Percentiles rank a stretch among this genome's conserved stretches.
Conservation (phyloP, 2,329 filamentous ascomycete genomes). For the Aureobasidium sp. region DNA sequence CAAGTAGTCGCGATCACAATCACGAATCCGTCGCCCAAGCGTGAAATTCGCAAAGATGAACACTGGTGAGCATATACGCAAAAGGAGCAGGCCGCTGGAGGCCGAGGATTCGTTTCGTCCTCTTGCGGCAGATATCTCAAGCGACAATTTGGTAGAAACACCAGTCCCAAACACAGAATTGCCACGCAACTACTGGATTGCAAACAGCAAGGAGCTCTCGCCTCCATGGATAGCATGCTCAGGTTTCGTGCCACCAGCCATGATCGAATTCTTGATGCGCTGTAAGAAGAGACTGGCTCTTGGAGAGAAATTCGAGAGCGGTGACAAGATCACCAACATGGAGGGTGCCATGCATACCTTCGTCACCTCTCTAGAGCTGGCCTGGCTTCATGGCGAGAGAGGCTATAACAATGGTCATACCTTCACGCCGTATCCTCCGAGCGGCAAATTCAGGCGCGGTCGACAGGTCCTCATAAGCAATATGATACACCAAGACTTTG, state of each 20-base stretch:
- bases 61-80: not conserved
- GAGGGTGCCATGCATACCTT: slow-evolving; percentile 13
- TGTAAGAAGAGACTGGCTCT: slow-evolving; percentile 1
- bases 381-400: not conserved
- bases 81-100: not conserved
- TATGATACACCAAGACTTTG: slow-evolving; percentile 13
- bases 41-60: not conserved
- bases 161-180: not conserved
- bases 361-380: slow-evolving; percentile 5
- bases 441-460: not conserved
- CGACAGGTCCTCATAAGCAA: slow-evolving; percentile 5
- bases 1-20: not conserved
- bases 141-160: not conserved
- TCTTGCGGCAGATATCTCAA: not conserved
- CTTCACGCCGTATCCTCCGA: not conserved
- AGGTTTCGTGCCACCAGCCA: not conserved
- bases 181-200: slow-evolving; percentile 4
- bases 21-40: not conserved
- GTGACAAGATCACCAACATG: slow-evolving; percentile 14
- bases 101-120: not conserved
- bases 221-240: slow-evolving; percentile 10
- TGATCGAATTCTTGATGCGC: slow-evolving; percentile 2
- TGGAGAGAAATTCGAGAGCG: not conserved
- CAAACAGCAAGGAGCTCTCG: not conserved
- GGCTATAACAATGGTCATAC: not conserved